Base-by-base conservation (phyloP, 2,329 filamentous ascomycete genomes). In the Botrytis hyacinthi region DNA sequence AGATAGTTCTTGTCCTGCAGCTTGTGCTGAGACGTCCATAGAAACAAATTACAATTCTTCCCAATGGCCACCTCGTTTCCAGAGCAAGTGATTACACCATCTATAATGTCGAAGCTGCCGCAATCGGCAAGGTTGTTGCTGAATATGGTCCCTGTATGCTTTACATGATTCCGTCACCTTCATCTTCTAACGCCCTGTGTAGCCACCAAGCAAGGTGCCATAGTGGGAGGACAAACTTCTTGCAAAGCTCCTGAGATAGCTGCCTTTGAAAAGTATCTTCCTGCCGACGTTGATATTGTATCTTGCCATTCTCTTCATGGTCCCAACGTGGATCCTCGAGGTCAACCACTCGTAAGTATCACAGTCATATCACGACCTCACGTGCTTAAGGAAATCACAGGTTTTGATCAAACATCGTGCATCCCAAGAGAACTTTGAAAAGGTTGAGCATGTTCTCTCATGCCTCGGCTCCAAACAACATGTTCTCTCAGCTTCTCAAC, bases 41-140 rank as follows among this genome's bases (percentile, higher is more conserved):
- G 95, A 91, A 88, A 81, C 90, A 91, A 86, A 87, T 99, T 86
- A 91, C 93, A 83, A 96, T 99, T 80, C 90, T 95, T 82, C 91
- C 90, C 82, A 97, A 97, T 88, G 97, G 97, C 79, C 95, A 98
- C 85, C 88, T 95, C 82, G 96, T 99, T 79, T 98, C 96, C 79
- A 91, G 96, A 84, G 91, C 91, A 83, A 98, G 95, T 91, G 95
- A 98, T 87, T 98, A 95, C 83, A 97, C 98, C 84, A 94, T 99
- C 82, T 99, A 99, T 88, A 97, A 93, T 84, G 96, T 99, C 83
- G 95, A 98, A 84, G 96, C 96, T 75, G 94, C 94, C 79, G 89
- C 91, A 77, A 97, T 99, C 83, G 92, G 94, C 81, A 88, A 88
- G 78, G 93, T 98, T 79, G 96, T 98, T 80, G 92, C 91, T 76